Base-by-base conservation (phyloP, 1,284 basidiomycete species). In the Cryptococcus neoformans region DNA sequence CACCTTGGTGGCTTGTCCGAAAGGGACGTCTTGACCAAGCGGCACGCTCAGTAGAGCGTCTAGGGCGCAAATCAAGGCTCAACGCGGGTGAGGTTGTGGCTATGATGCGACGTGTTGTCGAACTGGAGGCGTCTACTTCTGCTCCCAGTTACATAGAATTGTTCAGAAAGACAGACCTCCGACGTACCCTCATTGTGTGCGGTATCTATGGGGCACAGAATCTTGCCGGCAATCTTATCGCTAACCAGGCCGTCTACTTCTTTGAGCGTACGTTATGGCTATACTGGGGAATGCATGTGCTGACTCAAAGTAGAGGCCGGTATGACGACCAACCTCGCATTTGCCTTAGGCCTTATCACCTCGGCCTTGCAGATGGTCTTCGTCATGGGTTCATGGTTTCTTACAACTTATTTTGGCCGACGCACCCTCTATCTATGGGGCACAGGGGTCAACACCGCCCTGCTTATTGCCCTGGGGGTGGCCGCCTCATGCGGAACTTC, bases 11-110 rank as follows among this genome's bases (percentile, higher is more conserved):
- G 28, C 28, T 81, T 34, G 80, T 81, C 42, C 75, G 80, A 28
- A 69, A 80, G 55, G 78, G 76, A 17, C 65, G 75, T 6, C 54
- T 69, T 57, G 78, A 78, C 10, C 74, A 80, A 7, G 81, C 80
- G 21, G 52, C 49, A 12, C 49, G 50, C 36, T 69, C 67, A 1
- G 47, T 72, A 47, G 51, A 59, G 11, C 62, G 66, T 21, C 64
- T 72, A 14, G 68, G 67, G 11, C 49, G 55, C 11, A 58, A 56
- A 39, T 58, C 65, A 1, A 34, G 16, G 10, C 17, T 62, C 14
- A 60, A 63, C 54, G 34, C 66, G 4, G 21, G 35, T 7, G 70
- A 70, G 39, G 44, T 51, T 5, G 60, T 70, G 4, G 66, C 70
- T 14, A 68, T 72, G 67, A 69, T 70, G 60, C 54, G 57, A 44